These are phyloP conservation scores for Aureobasidium sp. DNA, from an alignment of 2,329 filamentous ascomycete genomes.

Conservation along the genomic window DNA sequence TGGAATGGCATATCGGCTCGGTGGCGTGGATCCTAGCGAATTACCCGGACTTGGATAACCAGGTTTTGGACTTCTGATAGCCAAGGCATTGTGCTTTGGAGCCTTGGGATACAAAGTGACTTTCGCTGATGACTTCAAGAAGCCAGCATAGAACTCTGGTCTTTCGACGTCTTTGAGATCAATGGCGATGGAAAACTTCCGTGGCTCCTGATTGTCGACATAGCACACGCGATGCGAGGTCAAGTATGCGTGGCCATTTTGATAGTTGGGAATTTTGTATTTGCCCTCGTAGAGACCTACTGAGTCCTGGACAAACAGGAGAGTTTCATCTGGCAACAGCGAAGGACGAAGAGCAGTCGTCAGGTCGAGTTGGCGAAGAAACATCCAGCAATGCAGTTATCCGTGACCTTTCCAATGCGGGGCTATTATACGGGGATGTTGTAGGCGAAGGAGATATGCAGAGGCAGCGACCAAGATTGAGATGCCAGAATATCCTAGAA, in stretches of 20 bases:
- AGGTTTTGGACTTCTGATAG: conserved; percentile 44
- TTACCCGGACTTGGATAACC: conserved; percentile 40
- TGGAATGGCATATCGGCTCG: conserved; percentile 32
- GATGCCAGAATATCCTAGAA: neutral
- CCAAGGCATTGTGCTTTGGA: conserved; percentile 53
- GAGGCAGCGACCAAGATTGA: neutral
- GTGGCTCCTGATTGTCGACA: conserved; percentile 77
- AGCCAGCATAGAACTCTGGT: conserved; percentile 85
- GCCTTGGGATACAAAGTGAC: conserved; percentile 82
- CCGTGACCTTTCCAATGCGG: neutral
- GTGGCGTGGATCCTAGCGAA: conserved; percentile 39
- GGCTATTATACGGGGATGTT: neutral
- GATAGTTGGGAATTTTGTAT: conserved; percentile 86
- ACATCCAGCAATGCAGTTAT: conserved; percentile 61
- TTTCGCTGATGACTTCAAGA: conserved; percentile 90
- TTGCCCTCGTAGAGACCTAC: conserved; percentile 97
- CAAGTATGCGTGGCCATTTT: conserved; percentile 92
- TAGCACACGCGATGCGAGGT: conserved; percentile 95
- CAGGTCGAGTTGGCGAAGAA: conserved; percentile 89
- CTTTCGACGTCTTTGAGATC: conserved; percentile 87
- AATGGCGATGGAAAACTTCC: conserved; percentile 73
- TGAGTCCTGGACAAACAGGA: conserved; percentile 94
- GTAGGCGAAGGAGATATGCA: too few species aligned
- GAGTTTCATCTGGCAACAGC: conserved; percentile 83
- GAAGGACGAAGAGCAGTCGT: conserved; percentile 92